Evolutionary conservation across 768 basidiomycete genomes (phyloP), one percentile per base, ranked within the genome.

Genomic region (Lactarius evosmus): DNA sequence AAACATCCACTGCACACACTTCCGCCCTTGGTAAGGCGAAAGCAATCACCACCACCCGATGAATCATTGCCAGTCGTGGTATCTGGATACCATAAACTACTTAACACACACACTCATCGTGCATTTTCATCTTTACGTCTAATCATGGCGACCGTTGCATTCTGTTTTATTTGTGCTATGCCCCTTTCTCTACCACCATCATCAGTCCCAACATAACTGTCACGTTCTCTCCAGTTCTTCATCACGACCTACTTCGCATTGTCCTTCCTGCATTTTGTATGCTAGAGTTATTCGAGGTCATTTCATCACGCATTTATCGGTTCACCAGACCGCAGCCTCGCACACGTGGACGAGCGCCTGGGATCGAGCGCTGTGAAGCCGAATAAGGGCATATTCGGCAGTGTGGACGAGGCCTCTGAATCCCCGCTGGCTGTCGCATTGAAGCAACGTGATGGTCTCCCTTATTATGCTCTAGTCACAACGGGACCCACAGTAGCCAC

Each of bases 1-100:
- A 87, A 81, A 92, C 90, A 27, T 85, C 89, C 19, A 85, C 89
- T 17, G 80, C 85, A 67, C 51, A 87, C 82, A 69, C 85, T 82
- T 38, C 63, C 22, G 29, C 16, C 25, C 55, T 58, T 53, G 53
- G 59, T 5, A 62, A 60, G 56, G 58, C 61, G 36, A 68, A 61
- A 44, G 30, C 58, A 17, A 56, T 63, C 4, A 58, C 52, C 4
- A 58, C 52, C 25, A 25, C 55, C 25, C 65, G 68, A 59, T 67
- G 58, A 67, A 40, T 32, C 41, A 33, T 50, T 46, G 16, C 49
- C 25, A 56, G 34, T 46, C 34, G n/a, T 60, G 58, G 64, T 46
- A 44, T 51, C 36, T 25, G 56, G 19, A 63, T 64, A 52, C 36
- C 52, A 58, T 66, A 59, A 12, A 64, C 56, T 52, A 62, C 55